Evolutionary conservation across 192 early-diverging fungal genomes (phyloP), one percentile per base, ranked within the genome.

Genomic region (Oehlia diaphana): DNA sequence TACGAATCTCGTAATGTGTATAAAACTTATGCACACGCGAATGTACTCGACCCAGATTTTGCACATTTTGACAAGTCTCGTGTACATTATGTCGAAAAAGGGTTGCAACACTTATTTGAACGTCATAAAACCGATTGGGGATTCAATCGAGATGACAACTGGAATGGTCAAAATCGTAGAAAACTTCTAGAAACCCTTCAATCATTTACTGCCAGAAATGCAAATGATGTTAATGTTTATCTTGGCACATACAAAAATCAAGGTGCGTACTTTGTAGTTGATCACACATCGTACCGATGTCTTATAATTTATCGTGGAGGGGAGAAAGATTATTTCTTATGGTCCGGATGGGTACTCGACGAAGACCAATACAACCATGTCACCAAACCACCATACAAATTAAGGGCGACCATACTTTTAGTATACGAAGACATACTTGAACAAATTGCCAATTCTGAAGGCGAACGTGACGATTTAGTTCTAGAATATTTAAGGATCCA

Each of bases 271-370:
- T 3, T 61, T 58, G 37, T 74, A 26, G 26, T 58, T 58, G 72
- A 74, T 26, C 47, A 0, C 21, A 10, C 9, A 31, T 4, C 72
- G 1, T 5, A 61, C 23, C 26, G 31, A 26, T 74, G 50, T 74
- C 47, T 74, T 58, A 74, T 74, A 50, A 13, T 74, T 74, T 74
- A 74, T 21, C 72, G 72, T 26, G 72, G 50, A 3, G 72, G 72
- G 2, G 72, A 73, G 35, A 68, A 49, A 0, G 72, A 73, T 73
- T 73, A 73, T 73, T 37, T 16, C 0, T n/a, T 73, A 28, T 73
- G 72, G 72, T 73, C 72, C 16, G 72, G 72, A 73, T 73, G 49
- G 72, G 26, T 8, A 9, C n/a, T 73, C 0, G 8, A n/a, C 5
- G 39, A 6, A 2, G 19, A 2, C 49, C 53, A 31, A 73, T 73